A percentile compares a stretch with the other conserved stretches of the same genome.
phyloP scores from a whole-genome alignment of 192 early-diverging fungal species.

The Pilobolus umbonatus region DNA sequence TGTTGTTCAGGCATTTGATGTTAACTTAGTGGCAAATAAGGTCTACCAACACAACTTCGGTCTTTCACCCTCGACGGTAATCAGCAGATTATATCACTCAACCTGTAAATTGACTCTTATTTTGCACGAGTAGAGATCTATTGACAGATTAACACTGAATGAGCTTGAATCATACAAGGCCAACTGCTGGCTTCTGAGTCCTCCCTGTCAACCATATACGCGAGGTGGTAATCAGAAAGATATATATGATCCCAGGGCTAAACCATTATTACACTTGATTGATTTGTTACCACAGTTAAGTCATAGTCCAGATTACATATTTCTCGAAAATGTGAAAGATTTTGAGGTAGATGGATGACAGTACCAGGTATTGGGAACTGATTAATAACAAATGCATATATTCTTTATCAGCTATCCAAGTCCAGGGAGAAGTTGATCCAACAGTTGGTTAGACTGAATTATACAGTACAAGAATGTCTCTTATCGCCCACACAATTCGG shows the following conservation, averaged over 20 bases:
- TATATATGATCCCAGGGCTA: conserved; percentile 63
- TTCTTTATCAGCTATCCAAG: too few species aligned
- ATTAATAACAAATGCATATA: too few species aligned
- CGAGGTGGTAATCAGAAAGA: conserved; percentile 76
- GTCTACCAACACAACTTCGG: too few species aligned
- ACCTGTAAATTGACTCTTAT: too few species aligned
- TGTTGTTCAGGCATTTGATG: too few species aligned
- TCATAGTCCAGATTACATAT: conserved; percentile 51
- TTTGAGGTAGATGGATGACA: conserved; percentile 58
- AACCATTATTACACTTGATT: conserved; percentile 67
- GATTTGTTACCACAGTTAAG: conserved; percentile 52
- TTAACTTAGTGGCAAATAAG: too few species aligned
- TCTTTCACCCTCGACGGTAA: too few species aligned
- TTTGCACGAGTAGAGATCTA: too few species aligned
- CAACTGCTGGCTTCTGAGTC: conserved; percentile 85
- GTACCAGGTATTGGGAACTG: neutral
- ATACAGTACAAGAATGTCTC: conserved; percentile 64
- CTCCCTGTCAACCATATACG: conserved; percentile 87
- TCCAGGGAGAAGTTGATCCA: conserved; percentile 53
- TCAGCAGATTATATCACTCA: too few species aligned
- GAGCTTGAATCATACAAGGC: conserved; percentile 42
- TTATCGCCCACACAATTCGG: conserved; percentile 69
- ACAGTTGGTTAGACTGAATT: conserved; percentile 50
- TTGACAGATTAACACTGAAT: neutral
- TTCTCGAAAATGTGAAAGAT: conserved; percentile 78